Conservation (phyloP, 2,329 filamentous ascomycete species). For the Cryphonectria carpinicola region DNA sequence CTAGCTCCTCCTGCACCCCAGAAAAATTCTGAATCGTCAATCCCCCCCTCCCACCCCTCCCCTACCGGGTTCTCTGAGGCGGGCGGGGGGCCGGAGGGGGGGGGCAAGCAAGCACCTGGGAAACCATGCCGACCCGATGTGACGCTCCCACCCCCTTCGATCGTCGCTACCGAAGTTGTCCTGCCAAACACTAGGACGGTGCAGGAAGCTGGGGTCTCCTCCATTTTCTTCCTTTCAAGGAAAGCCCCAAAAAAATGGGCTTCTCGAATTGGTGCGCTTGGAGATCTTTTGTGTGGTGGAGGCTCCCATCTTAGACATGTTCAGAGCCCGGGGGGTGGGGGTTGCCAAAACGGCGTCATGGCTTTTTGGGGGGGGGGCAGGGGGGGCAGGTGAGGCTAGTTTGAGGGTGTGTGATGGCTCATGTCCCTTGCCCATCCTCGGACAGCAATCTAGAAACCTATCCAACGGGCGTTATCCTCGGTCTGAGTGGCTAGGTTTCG, state of each 20-base stretch:
- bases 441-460: not conserved
- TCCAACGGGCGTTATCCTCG: not conserved
- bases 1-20: constrained; percentile 4
- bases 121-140: not conserved
- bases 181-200: not conserved
- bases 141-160: not conserved
- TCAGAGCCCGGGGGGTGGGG: not conserved
- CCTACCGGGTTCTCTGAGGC: not conserved
- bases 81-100: no score
- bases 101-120: not conserved
- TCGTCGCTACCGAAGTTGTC: not conserved
- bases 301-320: not conserved
- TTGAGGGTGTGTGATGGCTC: not conserved
- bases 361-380: not conserved
- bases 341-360: not conserved
- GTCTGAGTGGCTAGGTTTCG: not conserved
- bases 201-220: not conserved
- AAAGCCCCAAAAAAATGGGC: not conserved
- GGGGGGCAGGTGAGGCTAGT: not conserved
- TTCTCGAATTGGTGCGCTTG: constrained; percentile 8
- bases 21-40: not conserved
- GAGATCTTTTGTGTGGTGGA: not conserved
- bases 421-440: not conserved
- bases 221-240: not conserved
- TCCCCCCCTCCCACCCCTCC: no score